Base-by-base conservation (phyloP, 2,329 filamentous ascomycete species). In the Pestalotiopsis sp. region DNA sequence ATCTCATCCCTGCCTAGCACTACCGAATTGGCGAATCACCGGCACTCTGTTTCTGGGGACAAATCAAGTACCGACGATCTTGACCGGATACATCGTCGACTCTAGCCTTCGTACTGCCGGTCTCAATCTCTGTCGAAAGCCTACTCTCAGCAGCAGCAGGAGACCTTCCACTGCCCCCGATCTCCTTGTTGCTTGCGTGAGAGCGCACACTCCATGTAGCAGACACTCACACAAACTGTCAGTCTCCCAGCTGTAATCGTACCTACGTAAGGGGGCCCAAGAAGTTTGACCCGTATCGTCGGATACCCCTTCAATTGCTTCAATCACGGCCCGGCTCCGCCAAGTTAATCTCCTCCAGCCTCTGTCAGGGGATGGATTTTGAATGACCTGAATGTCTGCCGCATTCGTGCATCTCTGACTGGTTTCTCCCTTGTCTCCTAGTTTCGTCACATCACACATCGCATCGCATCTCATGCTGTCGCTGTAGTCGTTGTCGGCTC, bases 351-450 rank as follows among this genome's bases (percentile, higher is more conserved):
- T 63, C 13, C 26, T 39, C 20, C 26, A 48, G 60, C 60, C 60
- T 63, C 60, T 63, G 38, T 39, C 20, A 52, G 40, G 60, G 20
- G n/a, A 24, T 39, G n/a, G 40, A 63, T 63, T 63, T 48, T 39
- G 38, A 63, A 63, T 48, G 39, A 63, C 60, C 24, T 63, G 24
- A 14, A 26, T 63, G 39, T 63, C 38, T 63, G 60, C 26, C 60
- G 60, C 38, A 63, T 48, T 63, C 38, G n/a, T 20, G 24, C 11
- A 26, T 30, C 24, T 48, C 60, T 48, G 35, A 52, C 20, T 63
- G 60, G 35, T 63, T 63, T 63, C 30, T 63, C 39, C 17, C 44
- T n/a, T 52, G 44, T 52, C 30, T 52, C 44, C 44, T n/a, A 52
- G 44, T 52, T 35, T 20, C 44, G 20, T 52, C 44, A 52, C 17